Conservation (phyloP, 805 yeast species). For the Kazachstania taianensis region DNA sequence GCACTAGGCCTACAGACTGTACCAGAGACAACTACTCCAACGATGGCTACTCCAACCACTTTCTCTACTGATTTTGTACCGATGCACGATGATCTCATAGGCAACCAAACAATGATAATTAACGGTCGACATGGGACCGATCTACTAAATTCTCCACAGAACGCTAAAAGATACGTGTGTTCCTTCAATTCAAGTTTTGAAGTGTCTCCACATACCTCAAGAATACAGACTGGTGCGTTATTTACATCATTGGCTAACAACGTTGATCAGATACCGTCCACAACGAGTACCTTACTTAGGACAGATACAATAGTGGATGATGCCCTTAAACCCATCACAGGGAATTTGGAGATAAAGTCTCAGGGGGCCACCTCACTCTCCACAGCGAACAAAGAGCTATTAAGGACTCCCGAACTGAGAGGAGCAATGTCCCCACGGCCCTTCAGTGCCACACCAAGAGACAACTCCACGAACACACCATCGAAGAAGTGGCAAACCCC, state of each 20-base stretch:
- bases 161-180: constrained; percentile 23
- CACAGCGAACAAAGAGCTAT: constrained; percentile 3
- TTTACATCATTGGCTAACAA: background rate
- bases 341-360: background rate
- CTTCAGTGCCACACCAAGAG: constrained; percentile 19
- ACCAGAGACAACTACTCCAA: constrained; percentile 1
- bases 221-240: constrained; percentile 2
- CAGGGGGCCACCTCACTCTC: background rate
- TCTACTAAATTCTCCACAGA: constrained; percentile 14
- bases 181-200: constrained; percentile 29
- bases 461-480: constrained; percentile 8
- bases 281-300: constrained; percentile 1
- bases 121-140: background rate
- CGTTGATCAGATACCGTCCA: background rate
- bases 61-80: too few species aligned
- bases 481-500: constrained; percentile 28
- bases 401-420: constrained; percentile 18
- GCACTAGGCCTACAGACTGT: constrained; percentile 9
- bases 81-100: background rate
- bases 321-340: too few species aligned
- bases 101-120: background rate
- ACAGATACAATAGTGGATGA: background rate
- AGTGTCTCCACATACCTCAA: constrained; percentile 17
- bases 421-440: constrained; percentile 7
- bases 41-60: background rate